These are phyloP conservation scores for Dioscorea alata DNA, from an alignment of 106 monocot genomes.

Conservation along the genomic window DNA sequence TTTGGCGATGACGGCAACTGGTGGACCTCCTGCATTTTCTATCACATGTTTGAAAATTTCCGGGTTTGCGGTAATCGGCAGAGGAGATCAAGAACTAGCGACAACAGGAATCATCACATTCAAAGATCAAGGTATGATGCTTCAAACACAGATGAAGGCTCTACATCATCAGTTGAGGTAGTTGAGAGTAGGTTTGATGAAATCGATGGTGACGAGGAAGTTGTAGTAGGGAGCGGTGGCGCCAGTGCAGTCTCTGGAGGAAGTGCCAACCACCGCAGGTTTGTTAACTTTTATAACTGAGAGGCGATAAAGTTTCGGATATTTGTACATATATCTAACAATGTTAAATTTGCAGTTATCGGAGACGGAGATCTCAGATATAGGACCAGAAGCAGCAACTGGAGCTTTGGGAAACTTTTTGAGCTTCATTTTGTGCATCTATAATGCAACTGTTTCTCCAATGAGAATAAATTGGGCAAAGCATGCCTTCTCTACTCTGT, in stretches of 20 bases:
- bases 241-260: neutral
- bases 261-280: slow-evolving; percentile 9
- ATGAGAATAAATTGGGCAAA: too few relatives aligned
- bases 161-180: slow-evolving; percentile 13
- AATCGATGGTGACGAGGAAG: slow-evolving; percentile 13
- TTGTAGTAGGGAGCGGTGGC: neutral
- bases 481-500: slow-evolving; percentile 66
- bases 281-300: neutral
- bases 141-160: slow-evolving; percentile 17
- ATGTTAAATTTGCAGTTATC: slow-evolving; percentile 10
- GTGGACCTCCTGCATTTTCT: slow-evolving; percentile 42
- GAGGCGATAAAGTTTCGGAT: neutral
- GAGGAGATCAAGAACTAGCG: slow-evolving; percentile 15
- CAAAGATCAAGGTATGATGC: slow-evolving; percentile 9
- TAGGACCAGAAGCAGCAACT: neutral
- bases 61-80: slow-evolving; percentile 17
- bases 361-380: slow-evolving; percentile 8
- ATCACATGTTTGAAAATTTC: slow-evolving; percentile 29
- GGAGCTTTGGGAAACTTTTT: too few relatives aligned
- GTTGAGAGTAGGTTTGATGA: slow-evolving; percentile 11
- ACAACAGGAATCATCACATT: slow-evolving; percentile 1
- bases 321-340: too few relatives aligned
- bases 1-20: slow-evolving; percentile 31
- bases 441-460: too few relatives aligned
- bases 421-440: too few relatives aligned